Base-by-base conservation (phyloP, 2,329 filamentous ascomycete species). In the Trichophyton simii region DNA sequence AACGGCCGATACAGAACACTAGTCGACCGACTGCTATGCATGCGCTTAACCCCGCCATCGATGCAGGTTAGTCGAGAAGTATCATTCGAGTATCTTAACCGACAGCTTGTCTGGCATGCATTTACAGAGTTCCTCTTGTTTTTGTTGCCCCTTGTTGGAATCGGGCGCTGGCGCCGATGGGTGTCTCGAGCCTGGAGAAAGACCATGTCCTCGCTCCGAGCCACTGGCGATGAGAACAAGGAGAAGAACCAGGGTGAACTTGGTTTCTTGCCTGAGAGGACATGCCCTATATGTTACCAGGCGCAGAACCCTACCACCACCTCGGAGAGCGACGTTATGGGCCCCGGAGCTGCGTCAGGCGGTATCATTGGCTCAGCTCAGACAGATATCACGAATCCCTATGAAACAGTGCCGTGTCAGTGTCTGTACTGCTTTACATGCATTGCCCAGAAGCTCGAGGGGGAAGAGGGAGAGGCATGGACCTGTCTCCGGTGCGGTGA, bases 111-210 rank as follows among this genome's bases (percentile, higher is more conserved):
- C 42, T 99, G 94, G 94, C 94, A 99, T 75, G 94, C 94, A n/a
- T 96, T 99, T 69, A 99, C 94, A 28, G 94, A 99, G 72, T 99
- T 99, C 68, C 79, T 99, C n/a, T 82, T 99, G 36, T 99, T 97
- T 73, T 83, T 97, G 18, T 80, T 99, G n/a, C 94, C 94, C 0
- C 82, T 99, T n/a, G 88, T 99, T 48, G 94, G 94, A 59, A 92
- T 99, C 67, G 87, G 88, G 69, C 84, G 91, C 66, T 99, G 94
- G 94, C 84, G 90, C 62, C 83, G 91, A 66, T 96, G 92, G 87
- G 78, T 96, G n/a, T 81, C 83, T 20, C 83, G 91, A 64, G 85
- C 86, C n/a, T 95, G 91, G 89, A 85, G 88, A 67, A 91, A 87
- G 72, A 86, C 88, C 0, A 87, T 87, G 68, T 80, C 83, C 36